Base-by-base conservation (phyloP, 805 yeast species). In the Sugiyamaella boreocaroliniensis region DNA sequence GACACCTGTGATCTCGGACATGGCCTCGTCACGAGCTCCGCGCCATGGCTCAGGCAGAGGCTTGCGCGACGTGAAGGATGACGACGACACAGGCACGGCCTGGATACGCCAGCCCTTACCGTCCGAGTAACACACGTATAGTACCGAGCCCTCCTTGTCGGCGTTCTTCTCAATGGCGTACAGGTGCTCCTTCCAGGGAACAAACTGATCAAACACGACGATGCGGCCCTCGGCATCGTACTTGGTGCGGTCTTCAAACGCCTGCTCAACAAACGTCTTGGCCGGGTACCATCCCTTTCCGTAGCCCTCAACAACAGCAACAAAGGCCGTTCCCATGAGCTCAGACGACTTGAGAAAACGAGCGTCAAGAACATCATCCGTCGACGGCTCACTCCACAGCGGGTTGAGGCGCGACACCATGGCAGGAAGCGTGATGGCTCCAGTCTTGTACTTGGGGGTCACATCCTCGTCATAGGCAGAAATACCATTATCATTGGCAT, bases 151-250 rank as follows among this genome's bases (percentile, higher is more conserved):
- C 42, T 58, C 52, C 12, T 52, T 55, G 45, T 58, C 66, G 58
- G 72, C 74, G 22, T 72, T 71, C 58, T 78, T 71, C 69, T 93
- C 97, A 54, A 87, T 74, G 16, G 75, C 73, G 67, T 81, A 88
- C 47, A 92, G 74, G 67, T 93, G 98, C 65, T 89, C 97, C 68
- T 89, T 90, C 99, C 99, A 93, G 46, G 96, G 96, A 50, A 88
- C 86, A 66, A 85, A 88, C 56, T 78, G 77, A n/a, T 79, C 81
- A 56, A 93, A 76, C 3, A 86, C 76, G 10, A 93, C 61, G 44
- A 92, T 82, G 57, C 83, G 80, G 42, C 97, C 97, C 20, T 85
- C 76, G 51, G 70, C 56, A 63, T 89, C 88, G 50, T 79, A 79
- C 22, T 80, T 69, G 48, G 71, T 71, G 64, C 97, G 78, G n/a